Base-by-base conservation (phyloP, 768 basidiomycete genomes). In the Candolleomyces eurysporus region DNA sequence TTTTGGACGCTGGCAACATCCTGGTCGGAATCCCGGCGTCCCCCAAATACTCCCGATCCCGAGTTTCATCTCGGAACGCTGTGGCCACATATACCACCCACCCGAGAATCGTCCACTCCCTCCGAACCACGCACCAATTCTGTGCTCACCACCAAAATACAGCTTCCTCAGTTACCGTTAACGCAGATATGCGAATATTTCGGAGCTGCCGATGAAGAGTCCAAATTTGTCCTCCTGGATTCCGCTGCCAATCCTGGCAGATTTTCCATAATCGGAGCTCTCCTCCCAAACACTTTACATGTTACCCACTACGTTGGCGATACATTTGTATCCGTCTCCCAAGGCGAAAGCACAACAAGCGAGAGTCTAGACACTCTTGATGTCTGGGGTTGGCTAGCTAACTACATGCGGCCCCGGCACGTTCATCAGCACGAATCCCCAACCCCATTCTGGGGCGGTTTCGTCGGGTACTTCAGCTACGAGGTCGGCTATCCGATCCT, bases 391-490 rank as follows among this genome's bases (percentile, higher is more conserved):
- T 94, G 90, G 90, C 74, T 92, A 22, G 79, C 83, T 26, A 69
- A 74, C n/a, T 92, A 88, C 73, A 90, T 92, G 87, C 80, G 76
- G 39, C 63, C 73, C 19, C 78, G 75, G 53, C 79, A 76, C 61
- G 83, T 80, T 9, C 62, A 65, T 22, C 78, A 78, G 22, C 89
- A 90, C 3, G 67, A 67, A 46, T 65, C 77, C 7, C 79, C 85
- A 10, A 71, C 86, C 48, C 92, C 91, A 0, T 94, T 94, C 70
- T 92, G 91, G 90, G 92, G 91, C 40, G 92, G 92, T 22, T 76
- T 94, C 14, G 72, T 93, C 22, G 92, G 92, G 9, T 85, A 83
- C 61, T 73, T 94, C 61, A 90, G 89, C 65, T 94, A 94, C 68
- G 92, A 93, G 71, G 77, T 92, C 17, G 92, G 91, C 13, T 81